These are phyloP conservation scores for Mucor velutinosus DNA, from an alignment of 371 early-diverging fungal species.

Conservation along the genomic window DNA sequence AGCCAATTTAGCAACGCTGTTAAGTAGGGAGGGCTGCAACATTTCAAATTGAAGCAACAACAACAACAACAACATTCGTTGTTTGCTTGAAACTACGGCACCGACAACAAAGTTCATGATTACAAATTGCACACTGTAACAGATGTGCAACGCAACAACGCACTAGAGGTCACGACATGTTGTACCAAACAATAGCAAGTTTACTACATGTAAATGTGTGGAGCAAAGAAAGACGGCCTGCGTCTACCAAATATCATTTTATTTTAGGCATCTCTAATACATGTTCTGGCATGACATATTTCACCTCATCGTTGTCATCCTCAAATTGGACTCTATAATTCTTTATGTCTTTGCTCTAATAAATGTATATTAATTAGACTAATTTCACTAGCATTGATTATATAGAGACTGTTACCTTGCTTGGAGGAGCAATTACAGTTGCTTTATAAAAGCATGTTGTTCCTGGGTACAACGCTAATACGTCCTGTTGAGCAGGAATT, in stretches of 20 bases:
- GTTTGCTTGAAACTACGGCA: neutral
- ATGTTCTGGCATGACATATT: constrained; percentile 46
- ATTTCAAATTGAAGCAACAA: neutral
- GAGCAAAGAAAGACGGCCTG: neutral
- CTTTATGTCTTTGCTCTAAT: constrained; percentile 45
- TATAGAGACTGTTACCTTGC: constrained; percentile 51
- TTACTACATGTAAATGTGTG: neutral
- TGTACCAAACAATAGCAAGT: neutral
- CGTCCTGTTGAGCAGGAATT: constrained; percentile 67
- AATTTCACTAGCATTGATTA: neutral
- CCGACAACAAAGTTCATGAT: neutral
- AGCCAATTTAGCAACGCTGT: neutral
- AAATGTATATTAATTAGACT: neutral
- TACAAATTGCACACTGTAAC: neutral
- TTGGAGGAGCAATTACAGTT: constrained; percentile 69
- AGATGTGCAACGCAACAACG: neutral
- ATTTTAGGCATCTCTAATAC: constrained; percentile 67
- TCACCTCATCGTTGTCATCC: constrained; percentile 62
- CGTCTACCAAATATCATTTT: constrained; percentile 18
- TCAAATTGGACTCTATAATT: constrained; percentile 64
- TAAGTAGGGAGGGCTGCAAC: neutral
- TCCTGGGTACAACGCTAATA: constrained; percentile 82
- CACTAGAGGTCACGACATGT: neutral
- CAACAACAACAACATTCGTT: neutral
- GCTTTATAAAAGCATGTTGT: constrained; percentile 90